A percentile compares a stretch with the other conserved stretches of the same genome.
These are phyloP conservation scores for Pleurozium schreberi DNA, from an alignment of 225 moss, liverwort and hornwort genomes.

Conservation along the genomic window DNA sequence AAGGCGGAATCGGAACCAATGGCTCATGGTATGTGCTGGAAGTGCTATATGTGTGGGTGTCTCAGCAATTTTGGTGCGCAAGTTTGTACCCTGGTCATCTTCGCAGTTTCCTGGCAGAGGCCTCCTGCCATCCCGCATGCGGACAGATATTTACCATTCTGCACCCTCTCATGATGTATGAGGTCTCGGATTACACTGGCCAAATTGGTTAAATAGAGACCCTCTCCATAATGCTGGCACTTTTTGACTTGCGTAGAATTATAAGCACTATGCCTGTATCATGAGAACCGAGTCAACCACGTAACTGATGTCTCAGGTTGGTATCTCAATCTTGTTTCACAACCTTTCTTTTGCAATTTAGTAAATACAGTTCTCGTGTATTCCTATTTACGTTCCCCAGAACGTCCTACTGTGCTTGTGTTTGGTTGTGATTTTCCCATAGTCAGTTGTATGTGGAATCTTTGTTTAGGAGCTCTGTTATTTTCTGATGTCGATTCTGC, in stretches of 20 bases:
- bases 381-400: neutral
- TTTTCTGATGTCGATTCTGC: neutral
- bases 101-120: neutral
- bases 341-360: neutral
- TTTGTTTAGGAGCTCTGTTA: neutral
- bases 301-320: neutral
- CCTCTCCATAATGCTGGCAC: neutral
- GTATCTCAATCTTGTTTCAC: neutral
- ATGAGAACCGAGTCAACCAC: neutral
- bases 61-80: slow-evolving; percentile 49
- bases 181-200: slow-evolving; percentile 4
- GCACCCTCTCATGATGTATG: slow-evolving; percentile 5
- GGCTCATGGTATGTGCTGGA: slow-evolving; percentile 60
- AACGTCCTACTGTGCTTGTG: neutral
- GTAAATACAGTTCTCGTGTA: neutral
- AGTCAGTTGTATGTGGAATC: neutral
- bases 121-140: neutral
- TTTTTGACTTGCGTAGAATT: neutral
- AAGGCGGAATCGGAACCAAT: slow-evolving; percentile 48
- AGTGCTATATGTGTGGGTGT: slow-evolving; percentile 61
- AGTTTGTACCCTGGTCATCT: slow-evolving; percentile 58
- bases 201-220: neutral
- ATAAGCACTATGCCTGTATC: neutral
- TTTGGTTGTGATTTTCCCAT: neutral
- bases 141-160: neutral